Percentiles rank a stretch among this genome's conserved stretches.
Evolutionary conservation across 495 filamentous ascomycete species (phyloP).

Genomic region (Aspergillus panamensis): DNA sequence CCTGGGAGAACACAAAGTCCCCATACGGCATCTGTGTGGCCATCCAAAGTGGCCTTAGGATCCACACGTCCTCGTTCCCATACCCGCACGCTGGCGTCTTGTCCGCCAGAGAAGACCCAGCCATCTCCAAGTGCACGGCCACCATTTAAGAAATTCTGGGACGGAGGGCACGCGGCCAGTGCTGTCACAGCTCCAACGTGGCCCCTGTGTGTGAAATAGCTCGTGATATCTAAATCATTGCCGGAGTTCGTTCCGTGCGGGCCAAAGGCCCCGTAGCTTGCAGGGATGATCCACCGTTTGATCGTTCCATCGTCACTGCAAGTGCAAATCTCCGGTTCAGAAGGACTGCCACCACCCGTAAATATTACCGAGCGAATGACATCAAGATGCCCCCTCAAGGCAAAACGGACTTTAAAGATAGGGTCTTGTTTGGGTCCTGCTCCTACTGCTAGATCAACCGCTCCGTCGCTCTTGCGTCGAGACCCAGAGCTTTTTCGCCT

Average conservation of each 20-base stretch:
- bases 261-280: conserved; percentile 61
- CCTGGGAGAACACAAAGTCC: conserved; percentile 90
- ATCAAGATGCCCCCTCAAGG: conserved; percentile 86
- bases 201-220: conserved; percentile 92
- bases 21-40: conserved; percentile 95
- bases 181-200: conserved; percentile 87
- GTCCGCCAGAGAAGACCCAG: conserved; percentile 96
- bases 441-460: conserved; percentile 41
- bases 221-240: conserved; percentile 83
- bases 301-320: conserved; percentile 92
- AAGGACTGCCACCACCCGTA: conserved; percentile 88
- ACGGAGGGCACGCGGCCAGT: conserved; percentile 78
- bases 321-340: conserved; percentile 95
- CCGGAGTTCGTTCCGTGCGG: conserved; percentile 47
- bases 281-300: conserved; percentile 94
- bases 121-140: conserved; percentile 83
- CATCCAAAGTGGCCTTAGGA: conserved; percentile 90
- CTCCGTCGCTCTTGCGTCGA: conserved; percentile 55
- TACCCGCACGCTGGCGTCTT: conserved; percentile 87
- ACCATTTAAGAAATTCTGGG: conserved; percentile 81
- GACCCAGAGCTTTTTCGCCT: conserved; percentile 78
- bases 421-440: conserved; percentile 51
- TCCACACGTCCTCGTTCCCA: conserved; percentile 95
- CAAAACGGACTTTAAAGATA: conserved; percentile 89
- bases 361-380: conserved; percentile 92